A percentile compares a stretch with the other conserved stretches of the same genome.
These are phyloP conservation scores for Lactarius hengduanensis DNA, from an alignment of 768 basidiomycete genomes.

Conservation along the genomic window DNA sequence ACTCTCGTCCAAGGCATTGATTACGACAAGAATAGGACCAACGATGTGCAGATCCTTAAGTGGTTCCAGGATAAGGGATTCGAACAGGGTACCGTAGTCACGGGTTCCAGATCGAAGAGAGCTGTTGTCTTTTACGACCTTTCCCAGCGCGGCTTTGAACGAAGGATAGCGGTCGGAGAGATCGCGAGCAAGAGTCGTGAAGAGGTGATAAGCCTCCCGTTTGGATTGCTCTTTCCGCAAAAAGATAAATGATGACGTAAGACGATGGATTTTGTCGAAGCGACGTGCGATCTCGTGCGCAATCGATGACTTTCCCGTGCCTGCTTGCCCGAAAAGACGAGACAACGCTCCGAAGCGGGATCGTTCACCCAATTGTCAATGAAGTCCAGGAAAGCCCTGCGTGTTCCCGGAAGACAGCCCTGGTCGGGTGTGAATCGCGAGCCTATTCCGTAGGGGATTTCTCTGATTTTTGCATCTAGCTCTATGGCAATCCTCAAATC, in stretches of 20 bases:
- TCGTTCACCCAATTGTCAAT: not conserved
- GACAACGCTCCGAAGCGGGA: not conserved
- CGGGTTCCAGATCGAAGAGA: not conserved
- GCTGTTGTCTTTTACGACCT: not conserved
- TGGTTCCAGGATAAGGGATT: slow-evolving; percentile 1
- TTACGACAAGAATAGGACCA: not conserved
- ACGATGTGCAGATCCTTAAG: not conserved
- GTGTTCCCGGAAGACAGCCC: not conserved
- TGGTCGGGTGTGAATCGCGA: slow-evolving; percentile 2
- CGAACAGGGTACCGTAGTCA: not conserved
- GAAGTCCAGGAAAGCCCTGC: not conserved
- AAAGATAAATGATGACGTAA: not conserved
- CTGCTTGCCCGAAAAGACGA: not conserved
- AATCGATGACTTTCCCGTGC: not conserved
- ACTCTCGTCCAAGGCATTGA: not conserved
- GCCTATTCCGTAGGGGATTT: not conserved
- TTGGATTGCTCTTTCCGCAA: not conserved
- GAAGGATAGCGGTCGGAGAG: not conserved
- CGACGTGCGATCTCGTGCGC: not conserved
- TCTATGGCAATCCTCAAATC: not conserved
- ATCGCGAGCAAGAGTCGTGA: not conserved
- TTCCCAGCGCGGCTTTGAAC: not conserved
- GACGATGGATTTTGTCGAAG: not conserved
- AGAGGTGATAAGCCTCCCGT: not conserved
- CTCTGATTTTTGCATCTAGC: not conserved